These are phyloP conservation scores for Bertia moriformis DNA, from an alignment of 2,329 filamentous ascomycete genomes.

Conservation along the genomic window DNA sequence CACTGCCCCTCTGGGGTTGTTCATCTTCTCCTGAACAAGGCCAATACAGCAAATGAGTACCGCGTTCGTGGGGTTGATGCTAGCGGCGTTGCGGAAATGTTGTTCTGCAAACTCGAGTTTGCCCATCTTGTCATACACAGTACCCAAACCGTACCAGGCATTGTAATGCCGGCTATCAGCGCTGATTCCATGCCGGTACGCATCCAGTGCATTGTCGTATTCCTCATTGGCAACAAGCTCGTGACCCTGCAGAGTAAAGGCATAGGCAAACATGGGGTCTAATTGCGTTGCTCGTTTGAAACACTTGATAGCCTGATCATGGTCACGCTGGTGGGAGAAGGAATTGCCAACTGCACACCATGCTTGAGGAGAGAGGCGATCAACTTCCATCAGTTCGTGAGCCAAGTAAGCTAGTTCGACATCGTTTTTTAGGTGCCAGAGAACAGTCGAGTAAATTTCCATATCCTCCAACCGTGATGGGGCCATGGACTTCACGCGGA, in stretches of 20 bases:
- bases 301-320: slow-evolving; percentile 84
- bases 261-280: slow-evolving; percentile 81
- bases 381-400: slow-evolving; percentile 74
- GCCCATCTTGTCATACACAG: slow-evolving; percentile 78
- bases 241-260: slow-evolving; percentile 88
- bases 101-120: slow-evolving; percentile 81
- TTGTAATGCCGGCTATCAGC: slow-evolving; percentile 89
- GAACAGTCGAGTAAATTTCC: slow-evolving; percentile 95
- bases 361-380: slow-evolving; percentile 80
- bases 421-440: slow-evolving; percentile 95
- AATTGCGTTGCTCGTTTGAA: slow-evolving; percentile 91
- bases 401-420: slow-evolving; percentile 83
- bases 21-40: slow-evolving; percentile 75
- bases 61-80: slow-evolving; percentile 86
- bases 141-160: slow-evolving; percentile 83
- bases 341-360: slow-evolving; percentile 95
- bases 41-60: slow-evolving; percentile 89
- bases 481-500: slow-evolving; percentile 61
- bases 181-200: slow-evolving; percentile 73
- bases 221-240: slow-evolving; percentile 94
- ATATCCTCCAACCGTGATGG: slow-evolving; percentile 82
- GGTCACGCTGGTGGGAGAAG: slow-evolving; percentile 80
- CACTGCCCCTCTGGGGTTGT: slow-evolving; percentile 65
- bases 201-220: slow-evolving; percentile 80
- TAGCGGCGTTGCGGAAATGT: slow-evolving; percentile 76